Evolutionary conservation across 2,329 filamentous ascomycete genomes (phyloP), one percentile per base, ranked within the genome.

Genomic region (Hymenoscyphus repandus): DNA sequence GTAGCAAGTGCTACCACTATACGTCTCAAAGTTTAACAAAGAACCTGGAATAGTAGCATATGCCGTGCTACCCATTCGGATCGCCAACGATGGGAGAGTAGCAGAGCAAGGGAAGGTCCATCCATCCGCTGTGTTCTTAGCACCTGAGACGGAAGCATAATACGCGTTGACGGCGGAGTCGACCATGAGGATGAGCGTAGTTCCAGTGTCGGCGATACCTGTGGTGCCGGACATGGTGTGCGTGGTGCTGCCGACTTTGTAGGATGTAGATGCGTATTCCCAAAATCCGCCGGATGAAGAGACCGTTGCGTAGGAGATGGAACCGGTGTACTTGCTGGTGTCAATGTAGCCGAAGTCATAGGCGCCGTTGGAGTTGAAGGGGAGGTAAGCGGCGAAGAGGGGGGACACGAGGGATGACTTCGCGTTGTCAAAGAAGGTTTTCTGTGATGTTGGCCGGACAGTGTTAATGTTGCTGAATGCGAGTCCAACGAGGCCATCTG

Each of bases 401-500:
- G 75, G 75, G 6, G 56, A 52, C 36, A 57, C 34, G 17, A 65
- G 55, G 27, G 54, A 55, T 12, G 46, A 12, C 40, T 60, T 33
- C 30, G 62, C 62, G 43, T 67, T 67, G 45, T 64, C 64, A 53
- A 67, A 62, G 56, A 65, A 67, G 18, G 64, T 67, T 6, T 46
- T 44, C 51, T 64, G 62, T 44, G 53, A 49, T 11, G 4, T 15
- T 15, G 64, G 64, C 1, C 37, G 18, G 33, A 66, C 64, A 36
- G 64, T 66, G 47, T 66, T 66, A 49, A 66, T 62, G 38, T 33
- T 61, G 54, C 49, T 60, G 53, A 66, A 66, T 2, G 75, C 79
- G 40, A 86, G 72, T 22, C 83, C 83, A 27, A 86, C 71, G n/a
- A 86, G 74, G 30, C 83, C 83, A 60, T 85, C 81, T 15, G 57